Evolutionary conservation across 129 eudicot species (phyloP), one percentile per base, ranked within the genome.

Genomic region (Solidago caesia): DNA sequence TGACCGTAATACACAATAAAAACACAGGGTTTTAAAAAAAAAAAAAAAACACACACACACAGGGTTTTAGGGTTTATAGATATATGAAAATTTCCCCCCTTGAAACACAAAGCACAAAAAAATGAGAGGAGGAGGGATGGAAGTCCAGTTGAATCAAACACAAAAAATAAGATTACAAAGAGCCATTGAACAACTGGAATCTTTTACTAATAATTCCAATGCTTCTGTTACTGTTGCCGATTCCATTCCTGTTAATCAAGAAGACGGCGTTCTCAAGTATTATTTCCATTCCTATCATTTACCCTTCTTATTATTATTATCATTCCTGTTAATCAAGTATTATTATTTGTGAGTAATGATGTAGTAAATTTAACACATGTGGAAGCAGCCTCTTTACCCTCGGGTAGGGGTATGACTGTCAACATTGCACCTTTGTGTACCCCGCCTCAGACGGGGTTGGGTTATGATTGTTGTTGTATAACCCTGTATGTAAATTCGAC

Each of bases 201-300:
- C 88, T 14, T 85, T 71, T 41, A 14, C 84, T n/a, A 86, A 33
- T 33, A 33, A 75, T 81, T 76, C 87, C 5, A 84, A 86, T 60
- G 89, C 99, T 71, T 78, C 94, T 27, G 99, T 93, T 76, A 80
- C 90, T 62, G 97, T 93, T 62, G 96, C 96, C 64, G 97, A 93
- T 71, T 47, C 85, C 64, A 93, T 93, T 57, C 85, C 92, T 11
- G 96, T 95, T 78, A 84, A 91, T 80, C 81, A 74, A 73, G 94
- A 95, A 82, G 97, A 91, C 45, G 92, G 87, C 76, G 85, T 89
- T 61, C 96, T 95, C 76, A 95, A 95, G 99, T 95, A 94, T 14
- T 6, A 6, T 26, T 8, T 29, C 29, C 59, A 43, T 52, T 49
- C 79, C 63, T 16, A 47, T 44, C 12, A 44, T 9, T 46, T 33